Evolutionary conservation across 495 filamentous ascomycete species (phyloP), one percentile per base, ranked within the genome.

Genomic region (Annulohypoxylon bovei): DNA sequence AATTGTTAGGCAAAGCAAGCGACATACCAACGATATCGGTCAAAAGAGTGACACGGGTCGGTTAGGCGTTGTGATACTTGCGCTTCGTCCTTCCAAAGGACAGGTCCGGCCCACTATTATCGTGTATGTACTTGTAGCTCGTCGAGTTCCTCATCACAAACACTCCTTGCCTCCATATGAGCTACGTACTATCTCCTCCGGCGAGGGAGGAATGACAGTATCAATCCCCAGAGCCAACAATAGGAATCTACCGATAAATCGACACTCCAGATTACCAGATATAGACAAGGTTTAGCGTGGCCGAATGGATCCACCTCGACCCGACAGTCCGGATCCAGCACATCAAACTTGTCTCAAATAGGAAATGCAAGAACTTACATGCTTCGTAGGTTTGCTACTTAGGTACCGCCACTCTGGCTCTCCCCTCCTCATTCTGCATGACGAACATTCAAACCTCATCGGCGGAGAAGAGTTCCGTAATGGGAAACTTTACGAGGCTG

Each of bases 241-340:
- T 42, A 20, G 28, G 33, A 28, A 47, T 57, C 9, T 20, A 33
- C 25, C 35, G 35, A 50, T n/a, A 27, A 59, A 47, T 49, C 35
- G 4, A 39, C 37, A 32, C 27, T 54, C 30, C 16, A 65, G 16
- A 65, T 20, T 52, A 12, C 47, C 55, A 62, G 28, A 56, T 9
- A 50, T 42, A 33, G 52, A 42, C 53, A 63, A 6, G 32, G 52
- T 60, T 68, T 68, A 67, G 68, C 44, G 57, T 16, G 35, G 18
- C 52, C 18, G 32, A 30, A 53, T 60, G 18, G 69, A 35, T 44
- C 60, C 64, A 64, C 58, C 53, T 28, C 0, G 54, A 65, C 69
- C 69, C 69, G 64, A 72, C 64, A 68, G 54, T 56, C 67, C 46
- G 69, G 69, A 65, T 52, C 50, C 58, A 28, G 54, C 59, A 65